Evolutionary conservation across 495 filamentous ascomycete genomes (phyloP), one percentile per base, ranked within the genome.

Genomic region (Aeminium ludgeri): DNA sequence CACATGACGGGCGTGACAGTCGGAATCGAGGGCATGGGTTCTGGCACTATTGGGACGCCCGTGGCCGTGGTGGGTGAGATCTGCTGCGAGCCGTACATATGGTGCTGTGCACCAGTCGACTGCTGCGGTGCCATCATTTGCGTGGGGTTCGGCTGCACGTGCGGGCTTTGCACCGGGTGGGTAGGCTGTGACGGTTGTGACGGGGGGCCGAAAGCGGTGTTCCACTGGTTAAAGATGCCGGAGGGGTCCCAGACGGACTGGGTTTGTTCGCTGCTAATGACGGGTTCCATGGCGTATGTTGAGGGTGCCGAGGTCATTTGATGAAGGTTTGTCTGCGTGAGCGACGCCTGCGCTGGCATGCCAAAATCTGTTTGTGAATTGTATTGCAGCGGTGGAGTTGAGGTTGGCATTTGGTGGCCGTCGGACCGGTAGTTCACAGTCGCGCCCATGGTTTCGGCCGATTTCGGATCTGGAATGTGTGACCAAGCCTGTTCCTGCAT

Each of bases 151-250:
- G 31, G 25, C 7, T 28, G n/a, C 34, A 38, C 20, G 27, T 25
- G 28, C 3, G 34, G 19, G 15, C 37, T 12, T 3, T 3, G 23
- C 8, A 25, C 8, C 23, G 23, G 23, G 3, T 25, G 23, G 23
- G 23, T 25, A 8, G 23, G 65, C 63, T 25, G 36, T 11, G 36
- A 36, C 67, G 57, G 43, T 41, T 59, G 50, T 53, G 51, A 39
- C 62, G 58, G 19, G 59, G 58, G 16, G 46, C 83, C 83, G 60
- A 94, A 94, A 18, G 85, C 84, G 44, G 80, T 78, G 51, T 87
- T 83, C 86, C 86, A 93, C 65, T 86, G 82, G 85, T 89, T 81
- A 66, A 97, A 92, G 50, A 97, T 81, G 38, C 80, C 73, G 20
- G 83, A 75, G 2, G 89, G 89, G 57, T 97, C 92, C 89, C 89